Evolutionary conservation across 129 eudicot genomes (phyloP), one percentile per base, ranked within the genome.

Genomic region (Flaveria robusta): DNA sequence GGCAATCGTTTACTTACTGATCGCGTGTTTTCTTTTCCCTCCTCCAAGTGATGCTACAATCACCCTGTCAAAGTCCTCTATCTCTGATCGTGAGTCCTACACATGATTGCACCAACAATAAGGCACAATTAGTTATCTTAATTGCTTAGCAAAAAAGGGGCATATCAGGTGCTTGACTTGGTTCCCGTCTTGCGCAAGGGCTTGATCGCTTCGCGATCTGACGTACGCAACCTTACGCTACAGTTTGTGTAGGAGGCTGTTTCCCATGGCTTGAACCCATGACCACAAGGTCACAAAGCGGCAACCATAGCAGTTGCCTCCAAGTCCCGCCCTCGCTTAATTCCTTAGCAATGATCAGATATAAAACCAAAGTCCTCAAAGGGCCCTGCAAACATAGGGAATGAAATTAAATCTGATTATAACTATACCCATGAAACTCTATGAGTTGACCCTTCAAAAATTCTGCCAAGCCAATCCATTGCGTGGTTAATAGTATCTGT

Each of bases 391-490:
- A 22, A 65, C 9, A 62, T 18, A 52, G 5, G 69, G 47, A 31
- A 16, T 45, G 14, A 72, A 15, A 15, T 49, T 18, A 71, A 41
- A 29, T 47, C 31, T 13, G 20, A 67, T 66, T 12, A 70, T 51
- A 72, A 85, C 2, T 27, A 14, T 63, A 63, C 89, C 92, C 65
- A 68, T 55, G 89, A 82, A 74, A 88, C 78, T 42, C 69, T 85
- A 74, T 72, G 86, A 43, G 76, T 75, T 16, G 92, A 80, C 78
- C 93, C 88, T 74, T 87, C 89, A 74, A 86, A 89, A 79, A 77
- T 79, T 79, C 83, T 90, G 80, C 83, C 71, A 68, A 92, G 80
- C 97, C 96, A 89, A 18, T 90, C 96, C 97, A 92, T 92, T 75
- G 80, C 8, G 58, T 6, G 41, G 66, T 20, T 26, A 51, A 68